Evolutionary conservation across 1,139 yeast genomes (phyloP).

Genomic region (Pichia kudriavzevii): DNA sequence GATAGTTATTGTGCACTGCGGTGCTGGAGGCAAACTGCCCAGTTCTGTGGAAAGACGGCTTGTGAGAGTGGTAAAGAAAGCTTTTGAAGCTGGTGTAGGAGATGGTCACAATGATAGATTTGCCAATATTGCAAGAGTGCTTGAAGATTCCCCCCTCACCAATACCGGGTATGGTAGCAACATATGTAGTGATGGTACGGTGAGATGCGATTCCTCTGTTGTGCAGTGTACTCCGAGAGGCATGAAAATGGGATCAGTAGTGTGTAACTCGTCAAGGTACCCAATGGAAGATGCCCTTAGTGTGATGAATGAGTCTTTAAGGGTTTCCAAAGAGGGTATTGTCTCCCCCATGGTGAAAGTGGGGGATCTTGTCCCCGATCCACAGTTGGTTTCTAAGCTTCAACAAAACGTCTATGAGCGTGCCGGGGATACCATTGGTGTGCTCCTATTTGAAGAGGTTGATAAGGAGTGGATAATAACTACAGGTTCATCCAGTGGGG

Average conservation of each 20-base stretch:
- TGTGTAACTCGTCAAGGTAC: slow-evolving; percentile 15
- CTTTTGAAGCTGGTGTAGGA: too few species aligned
- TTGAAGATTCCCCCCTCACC: slow-evolving; percentile 37
- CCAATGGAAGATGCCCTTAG: slow-evolving; percentile 19
- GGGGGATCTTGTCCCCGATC: slow-evolving; percentile 5
- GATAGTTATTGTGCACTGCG: background rate
- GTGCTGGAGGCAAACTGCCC: background rate
- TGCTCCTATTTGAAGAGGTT: slow-evolving; percentile 3
- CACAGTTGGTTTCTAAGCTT: background rate
- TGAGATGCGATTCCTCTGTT: slow-evolving; percentile 39
- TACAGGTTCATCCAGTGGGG: slow-evolving; percentile 44
- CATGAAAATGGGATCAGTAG: slow-evolving; percentile 13
- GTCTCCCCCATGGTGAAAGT: slow-evolving; percentile 17
- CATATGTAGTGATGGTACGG: slow-evolving; percentile 34
- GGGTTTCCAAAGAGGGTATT: slow-evolving; percentile 13
- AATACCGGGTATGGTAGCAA: slow-evolving; percentile 48
- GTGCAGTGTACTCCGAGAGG: slow-evolving; percentile 7
- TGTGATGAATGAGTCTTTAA: slow-evolving; percentile 5
- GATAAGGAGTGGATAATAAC: slow-evolving; percentile 16
- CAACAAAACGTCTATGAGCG: background rate
- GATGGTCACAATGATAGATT: slow-evolving; percentile 3
- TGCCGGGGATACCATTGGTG: slow-evolving; percentile 29
- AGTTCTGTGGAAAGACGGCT: background rate
- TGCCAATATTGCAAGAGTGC: slow-evolving; percentile 22
- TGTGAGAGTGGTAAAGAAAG: too few species aligned